phyloP scores from a whole-genome alignment of 2,329 filamentous ascomycete genomes.

The Penicillium digitatum region DNA sequence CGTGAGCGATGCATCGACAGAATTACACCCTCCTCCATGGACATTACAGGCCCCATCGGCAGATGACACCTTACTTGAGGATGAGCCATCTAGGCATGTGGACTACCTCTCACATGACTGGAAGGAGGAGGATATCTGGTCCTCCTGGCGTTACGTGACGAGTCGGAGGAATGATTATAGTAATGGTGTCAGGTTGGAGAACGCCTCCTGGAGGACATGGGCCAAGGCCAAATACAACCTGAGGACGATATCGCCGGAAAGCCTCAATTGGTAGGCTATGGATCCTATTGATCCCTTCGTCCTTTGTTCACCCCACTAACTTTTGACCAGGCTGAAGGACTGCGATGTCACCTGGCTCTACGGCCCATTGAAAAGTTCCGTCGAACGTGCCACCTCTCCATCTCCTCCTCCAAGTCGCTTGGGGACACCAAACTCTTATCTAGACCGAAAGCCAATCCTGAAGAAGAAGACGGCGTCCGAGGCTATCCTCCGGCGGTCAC shows the following conservation, averaged over 20 bases:
- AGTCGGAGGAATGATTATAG: constrained; percentile 73
- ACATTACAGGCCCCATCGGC: constrained; percentile 61
- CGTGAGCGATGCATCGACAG: constrained; percentile 22
- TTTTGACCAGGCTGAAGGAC: constrained; percentile 75
- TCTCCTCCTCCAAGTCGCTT: constrained; percentile 53
- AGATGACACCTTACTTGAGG: constrained; percentile 73
- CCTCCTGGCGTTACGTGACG: constrained; percentile 91
- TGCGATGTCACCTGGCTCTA: constrained; percentile 98
- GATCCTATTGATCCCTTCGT: neutral
- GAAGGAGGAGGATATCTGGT: constrained; percentile 95
- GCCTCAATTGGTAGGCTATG: constrained; percentile 76
- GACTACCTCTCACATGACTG: constrained; percentile 92
- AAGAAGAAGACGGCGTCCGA: constrained; percentile 98
- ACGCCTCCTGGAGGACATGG: constrained; percentile 97
- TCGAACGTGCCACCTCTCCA: constrained; percentile 31
- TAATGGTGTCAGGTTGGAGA: constrained; percentile 80
- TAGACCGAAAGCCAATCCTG: constrained; percentile 81
- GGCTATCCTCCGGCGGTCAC: constrained; percentile 82
- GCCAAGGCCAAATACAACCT: constrained; percentile 85
- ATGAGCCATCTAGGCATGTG: constrained; percentile 79
- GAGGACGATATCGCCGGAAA: constrained; percentile 83
- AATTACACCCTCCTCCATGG: constrained; percentile 51
- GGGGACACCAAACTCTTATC: constrained; percentile 63
- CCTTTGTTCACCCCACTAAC: constrained; percentile 9
- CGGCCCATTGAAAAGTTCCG: constrained; percentile 76